phyloP scores from a whole-genome alignment of 805 yeast genomes.

The Myxozyma melibiosi region DNA sequence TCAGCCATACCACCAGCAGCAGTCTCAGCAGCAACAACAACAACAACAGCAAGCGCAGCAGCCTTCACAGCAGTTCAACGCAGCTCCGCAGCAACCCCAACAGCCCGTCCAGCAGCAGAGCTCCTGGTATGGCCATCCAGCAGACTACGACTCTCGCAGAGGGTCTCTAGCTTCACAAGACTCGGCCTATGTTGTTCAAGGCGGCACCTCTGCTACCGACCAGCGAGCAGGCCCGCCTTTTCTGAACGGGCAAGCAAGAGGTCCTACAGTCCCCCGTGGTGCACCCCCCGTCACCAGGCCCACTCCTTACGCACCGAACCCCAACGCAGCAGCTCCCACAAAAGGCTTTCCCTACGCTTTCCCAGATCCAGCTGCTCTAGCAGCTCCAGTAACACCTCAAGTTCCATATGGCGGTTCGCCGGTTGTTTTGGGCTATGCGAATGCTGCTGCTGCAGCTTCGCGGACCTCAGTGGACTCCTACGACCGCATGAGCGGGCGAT shows the following conservation, averaged over 20 bases:
- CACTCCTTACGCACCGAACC: constrained; percentile 29
- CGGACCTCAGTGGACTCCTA: constrained; percentile 27
- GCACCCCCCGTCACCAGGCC: constrained; percentile 28
- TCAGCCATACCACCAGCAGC: constrained; percentile 2
- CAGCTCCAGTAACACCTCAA: constrained; percentile 2
- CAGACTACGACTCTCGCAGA: constrained; percentile 8
- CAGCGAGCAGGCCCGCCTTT: constrained; percentile 1
- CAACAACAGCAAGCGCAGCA: constrained; percentile 10
- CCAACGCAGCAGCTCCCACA: constrained; percentile 31
- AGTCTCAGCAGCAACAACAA: constrained; percentile 5
- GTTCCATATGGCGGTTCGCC: constrained; percentile 2
- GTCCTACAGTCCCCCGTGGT: constrained; percentile 21
- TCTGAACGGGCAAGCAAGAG: constrained; percentile 11
- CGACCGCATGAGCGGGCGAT: constrained; percentile 17
- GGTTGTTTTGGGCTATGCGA: constrained; percentile 12
- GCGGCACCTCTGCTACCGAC: background rate
- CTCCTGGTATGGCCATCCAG: background rate
- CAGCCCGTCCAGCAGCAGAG: constrained; percentile 25
- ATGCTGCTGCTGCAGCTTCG: constrained; percentile 12
- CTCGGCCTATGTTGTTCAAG: constrained; percentile 1
- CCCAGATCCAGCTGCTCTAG: constrained; percentile 28
- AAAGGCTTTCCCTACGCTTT: constrained; percentile 33
- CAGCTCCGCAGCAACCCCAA: constrained; percentile 17
- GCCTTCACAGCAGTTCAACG: constrained; percentile 3
- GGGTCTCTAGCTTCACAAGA: constrained; percentile 5